These are phyloP conservation scores for Sporothrix globosa DNA, from an alignment of 2,329 filamentous ascomycete species.

Conservation along the genomic window DNA sequence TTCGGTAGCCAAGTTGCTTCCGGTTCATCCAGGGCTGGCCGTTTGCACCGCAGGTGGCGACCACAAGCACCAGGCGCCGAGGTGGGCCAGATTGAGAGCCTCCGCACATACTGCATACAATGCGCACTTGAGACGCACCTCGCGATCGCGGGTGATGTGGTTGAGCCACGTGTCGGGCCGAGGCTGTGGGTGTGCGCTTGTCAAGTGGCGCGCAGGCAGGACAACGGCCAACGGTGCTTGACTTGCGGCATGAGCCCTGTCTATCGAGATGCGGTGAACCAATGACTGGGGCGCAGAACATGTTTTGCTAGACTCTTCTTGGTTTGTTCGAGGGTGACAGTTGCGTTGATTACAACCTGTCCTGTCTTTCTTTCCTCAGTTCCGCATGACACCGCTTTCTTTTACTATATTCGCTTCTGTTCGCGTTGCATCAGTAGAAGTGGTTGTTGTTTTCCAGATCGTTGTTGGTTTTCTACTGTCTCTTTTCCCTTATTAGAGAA, in stretches of 20 bases:
- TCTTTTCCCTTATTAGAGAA: not conserved
- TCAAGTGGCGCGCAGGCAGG: conserved; percentile 16
- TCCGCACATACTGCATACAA: conserved; percentile 36
- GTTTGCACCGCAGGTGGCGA: conserved; percentile 8
- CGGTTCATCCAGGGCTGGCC: not conserved
- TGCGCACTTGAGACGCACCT: conserved; percentile 34
- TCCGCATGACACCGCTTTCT: not conserved
- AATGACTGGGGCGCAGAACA: not conserved
- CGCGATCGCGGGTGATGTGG: conserved; percentile 29
- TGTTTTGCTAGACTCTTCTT: not conserved
- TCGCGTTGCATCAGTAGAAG: not conserved
- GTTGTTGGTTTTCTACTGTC: not conserved
- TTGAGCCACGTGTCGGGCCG: conserved; percentile 20
- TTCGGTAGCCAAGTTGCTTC: not conserved
- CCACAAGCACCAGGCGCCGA: conserved; percentile 33
- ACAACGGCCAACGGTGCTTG: conserved; percentile 24
- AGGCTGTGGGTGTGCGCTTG: conserved; percentile 36
- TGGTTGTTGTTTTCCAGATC: not conserved
- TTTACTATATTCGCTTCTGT: too few species aligned
- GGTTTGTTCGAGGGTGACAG: not conserved
- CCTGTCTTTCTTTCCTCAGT: not conserved
- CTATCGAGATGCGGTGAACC: conserved; percentile 17
- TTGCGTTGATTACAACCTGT: not conserved
- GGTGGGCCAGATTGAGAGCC: conserved; percentile 34
- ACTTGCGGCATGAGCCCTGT: conserved; percentile 33